Conservation (phyloP, 83 land plant species). For the Picea abies region DNA sequence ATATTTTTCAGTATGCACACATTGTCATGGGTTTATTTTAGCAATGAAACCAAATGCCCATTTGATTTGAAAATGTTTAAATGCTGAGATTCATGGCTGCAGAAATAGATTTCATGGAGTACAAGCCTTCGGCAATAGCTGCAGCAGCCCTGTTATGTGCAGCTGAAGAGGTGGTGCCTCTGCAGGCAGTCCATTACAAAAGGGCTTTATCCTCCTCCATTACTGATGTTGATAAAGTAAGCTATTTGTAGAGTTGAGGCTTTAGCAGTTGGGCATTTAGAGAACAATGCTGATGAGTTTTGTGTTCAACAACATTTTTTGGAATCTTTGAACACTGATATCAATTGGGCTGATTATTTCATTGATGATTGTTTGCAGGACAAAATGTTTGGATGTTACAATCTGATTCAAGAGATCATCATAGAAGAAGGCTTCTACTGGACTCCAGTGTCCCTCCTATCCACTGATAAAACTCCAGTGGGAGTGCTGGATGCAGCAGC, state of each 20-base stretch:
- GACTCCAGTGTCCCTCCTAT: not conserved
- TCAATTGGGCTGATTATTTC: not conserved
- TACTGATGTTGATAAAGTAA: constrained; percentile 46
- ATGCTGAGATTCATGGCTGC: constrained; percentile 4
- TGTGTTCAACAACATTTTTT: not conserved
- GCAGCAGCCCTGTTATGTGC: constrained; percentile 52
- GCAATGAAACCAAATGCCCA: not conserved
- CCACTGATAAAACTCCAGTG: constrained; percentile 26
- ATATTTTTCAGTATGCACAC: not conserved
- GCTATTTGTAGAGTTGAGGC: not conserved
- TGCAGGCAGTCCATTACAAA: constrained; percentile 28
- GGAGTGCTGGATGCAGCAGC: constrained; percentile 39
- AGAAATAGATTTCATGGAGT: constrained; percentile 46
- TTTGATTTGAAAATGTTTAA: not conserved
- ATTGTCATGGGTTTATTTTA: not conserved
- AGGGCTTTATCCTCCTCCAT: constrained; percentile 43
- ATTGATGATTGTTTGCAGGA: constrained; percentile 34
- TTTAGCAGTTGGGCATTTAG: not conserved
- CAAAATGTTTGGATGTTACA: constrained; percentile 41
- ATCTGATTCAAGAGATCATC: constrained; percentile 32
- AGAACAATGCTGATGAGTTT: not conserved
- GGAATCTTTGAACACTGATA: no score
- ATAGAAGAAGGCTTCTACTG: not conserved
- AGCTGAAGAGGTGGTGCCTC: constrained; percentile 35
- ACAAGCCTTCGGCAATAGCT: constrained; percentile 50